These are phyloP conservation scores for Fusarium annulatum DNA, from an alignment of 2,329 filamentous ascomycete genomes.

Conservation along the genomic window DNA sequence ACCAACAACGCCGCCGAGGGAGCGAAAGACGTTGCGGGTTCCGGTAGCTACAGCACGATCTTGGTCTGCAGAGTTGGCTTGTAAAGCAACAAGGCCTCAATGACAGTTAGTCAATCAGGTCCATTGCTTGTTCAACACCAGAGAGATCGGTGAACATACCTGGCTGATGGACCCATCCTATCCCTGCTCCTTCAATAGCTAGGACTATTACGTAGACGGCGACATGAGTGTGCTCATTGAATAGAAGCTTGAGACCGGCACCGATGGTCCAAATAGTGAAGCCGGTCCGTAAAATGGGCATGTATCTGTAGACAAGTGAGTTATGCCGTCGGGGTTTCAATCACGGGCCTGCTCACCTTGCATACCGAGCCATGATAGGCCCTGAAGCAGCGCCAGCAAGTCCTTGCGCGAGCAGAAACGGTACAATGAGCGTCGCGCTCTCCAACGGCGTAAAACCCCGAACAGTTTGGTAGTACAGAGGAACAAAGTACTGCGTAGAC, in stretches of 20 bases:
- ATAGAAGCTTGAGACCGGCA: background rate
- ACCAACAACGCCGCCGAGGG: background rate
- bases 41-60: background rate
- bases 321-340: rapidly evolving
- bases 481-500: background rate
- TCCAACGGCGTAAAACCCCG: background rate
- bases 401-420: background rate
- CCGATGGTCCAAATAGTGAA: background rate
- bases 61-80: constrained; percentile 1
- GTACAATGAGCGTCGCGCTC: background rate
- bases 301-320: rapidly evolving
- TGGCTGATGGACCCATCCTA: constrained; percentile 12
- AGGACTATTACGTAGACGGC: background rate
- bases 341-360: rapidly evolving
- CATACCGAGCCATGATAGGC: background rate
- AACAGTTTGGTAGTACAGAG: background rate
- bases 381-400: background rate
- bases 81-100: background rate
- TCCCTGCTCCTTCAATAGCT: background rate
- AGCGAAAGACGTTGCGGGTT: constrained; percentile 8
- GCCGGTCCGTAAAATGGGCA: background rate
- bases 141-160: rapidly evolving
- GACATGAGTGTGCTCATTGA: background rate
- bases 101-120: rapidly evolving
- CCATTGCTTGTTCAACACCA: rapidly evolving